Evolutionary conservation across 176 grass and related monocot genomes (phyloP).

Genomic region (Eleusine indica): DNA sequence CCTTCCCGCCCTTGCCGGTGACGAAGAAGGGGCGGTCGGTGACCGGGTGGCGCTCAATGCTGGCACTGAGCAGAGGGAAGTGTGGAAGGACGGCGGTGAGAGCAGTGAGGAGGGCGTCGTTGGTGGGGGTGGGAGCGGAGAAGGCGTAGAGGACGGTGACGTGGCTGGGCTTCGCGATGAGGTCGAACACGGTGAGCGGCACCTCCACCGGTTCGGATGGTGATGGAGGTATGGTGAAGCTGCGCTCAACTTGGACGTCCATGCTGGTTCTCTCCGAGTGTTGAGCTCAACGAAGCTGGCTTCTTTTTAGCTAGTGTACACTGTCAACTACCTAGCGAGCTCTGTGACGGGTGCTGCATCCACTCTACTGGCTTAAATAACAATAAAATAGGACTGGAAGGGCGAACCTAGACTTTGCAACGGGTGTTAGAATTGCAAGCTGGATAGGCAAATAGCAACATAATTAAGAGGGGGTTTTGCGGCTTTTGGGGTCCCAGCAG

Average conservation of each 20-base stretch:
- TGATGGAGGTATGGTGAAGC: slow-evolving; percentile 9
- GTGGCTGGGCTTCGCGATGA: slow-evolving; percentile 48
- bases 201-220: not conserved
- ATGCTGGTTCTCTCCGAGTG: too few species aligned
- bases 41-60: not conserved
- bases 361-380: too few species aligned
- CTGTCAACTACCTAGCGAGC: too few species aligned
- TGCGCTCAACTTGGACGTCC: slow-evolving; percentile 40
- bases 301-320: too few species aligned
- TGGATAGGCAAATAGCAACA: too few species aligned
- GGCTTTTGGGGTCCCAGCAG: too few species aligned
- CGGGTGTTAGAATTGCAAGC: too few species aligned
- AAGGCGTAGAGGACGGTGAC: slow-evolving; percentile 56
- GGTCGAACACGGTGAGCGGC: slow-evolving; percentile 59
- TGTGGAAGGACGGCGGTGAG: slow-evolving; percentile 32
- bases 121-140: slow-evolving; percentile 44
- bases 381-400: too few species aligned
- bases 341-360: too few species aligned
- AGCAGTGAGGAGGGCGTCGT: slow-evolving; percentile 13
- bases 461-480: too few species aligned
- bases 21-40: slow-evolving; percentile 14
- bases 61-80: slow-evolving; percentile 49
- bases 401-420: too few species aligned
- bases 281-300: not conserved
- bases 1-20: slow-evolving; percentile 10